Percentiles rank a stretch among this genome's conserved stretches.
phyloP scores from a whole-genome alignment of 805 yeast species.

The Kazachstania martiniae region DNA sequence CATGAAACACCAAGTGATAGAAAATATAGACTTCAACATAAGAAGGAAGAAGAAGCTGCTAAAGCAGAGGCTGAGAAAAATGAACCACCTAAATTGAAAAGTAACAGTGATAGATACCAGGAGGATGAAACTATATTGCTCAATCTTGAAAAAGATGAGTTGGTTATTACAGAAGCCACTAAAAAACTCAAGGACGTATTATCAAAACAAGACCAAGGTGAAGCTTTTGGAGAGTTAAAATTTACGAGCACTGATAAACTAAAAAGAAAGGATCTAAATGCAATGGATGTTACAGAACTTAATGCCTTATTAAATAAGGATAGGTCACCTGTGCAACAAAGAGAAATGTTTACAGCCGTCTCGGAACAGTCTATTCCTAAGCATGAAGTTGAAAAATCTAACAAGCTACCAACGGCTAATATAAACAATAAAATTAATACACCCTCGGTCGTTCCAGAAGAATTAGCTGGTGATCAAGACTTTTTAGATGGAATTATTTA shows the following conservation, averaged over 20 bases:
- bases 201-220: no score
- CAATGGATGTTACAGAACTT: slow-evolving; percentile 3
- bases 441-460: slow-evolving; percentile 11
- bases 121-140: slow-evolving; percentile 13
- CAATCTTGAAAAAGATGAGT: no score
- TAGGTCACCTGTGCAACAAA: no score
- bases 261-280: slow-evolving; percentile 1
- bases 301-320: no score
- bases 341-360: no score
- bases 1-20: slow-evolving; percentile 30
- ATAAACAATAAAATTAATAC: no score
- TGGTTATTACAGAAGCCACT: not conserved
- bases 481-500: slow-evolving; percentile 20
- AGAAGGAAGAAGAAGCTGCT: slow-evolving; percentile 14
- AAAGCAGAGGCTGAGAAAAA: slow-evolving; percentile 8
- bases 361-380: no score
- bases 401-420: no score
- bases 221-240: no score
- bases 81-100: slow-evolving; percentile 11
- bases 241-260: not conserved
- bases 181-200: not conserved
- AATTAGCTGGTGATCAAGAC: slow-evolving; percentile 17
- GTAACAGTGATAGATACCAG: slow-evolving; percentile 15
- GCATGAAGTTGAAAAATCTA: no score
- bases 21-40: slow-evolving; percentile 24